Evolutionary conservation across 345 rosid genomes (phyloP).

Genomic region (Turritis glabra): DNA sequence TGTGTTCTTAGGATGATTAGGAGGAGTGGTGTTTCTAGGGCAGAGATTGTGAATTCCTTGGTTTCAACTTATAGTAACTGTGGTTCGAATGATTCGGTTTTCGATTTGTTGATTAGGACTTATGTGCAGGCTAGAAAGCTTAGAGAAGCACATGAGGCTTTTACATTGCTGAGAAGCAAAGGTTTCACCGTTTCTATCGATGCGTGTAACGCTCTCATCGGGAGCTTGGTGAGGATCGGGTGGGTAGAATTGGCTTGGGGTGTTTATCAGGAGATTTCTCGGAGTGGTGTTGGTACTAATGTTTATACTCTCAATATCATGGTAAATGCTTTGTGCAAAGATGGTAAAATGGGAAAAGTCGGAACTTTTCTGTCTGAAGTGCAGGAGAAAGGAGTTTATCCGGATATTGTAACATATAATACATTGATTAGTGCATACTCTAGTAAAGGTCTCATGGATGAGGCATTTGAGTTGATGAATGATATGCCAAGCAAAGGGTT

Average conservation of each 20-base stretch:
- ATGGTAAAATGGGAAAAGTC: constrained; percentile 49
- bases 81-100: constrained; percentile 46
- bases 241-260: constrained; percentile 74
- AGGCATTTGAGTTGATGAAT: constrained; percentile 61
- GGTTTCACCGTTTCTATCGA: constrained; percentile 53
- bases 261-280: constrained; percentile 43
- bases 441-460: constrained; percentile 58
- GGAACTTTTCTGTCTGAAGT: constrained; percentile 47
- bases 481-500: constrained; percentile 64
- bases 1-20: constrained; percentile 77
- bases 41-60: constrained; percentile 58
- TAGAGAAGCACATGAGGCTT: constrained; percentile 65
- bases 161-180: constrained; percentile 41
- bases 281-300: constrained; percentile 45
- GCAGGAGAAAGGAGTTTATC: constrained; percentile 60
- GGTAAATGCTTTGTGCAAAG: constrained; percentile 91
- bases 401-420: constrained; percentile 71
- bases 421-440: constrained; percentile 68
- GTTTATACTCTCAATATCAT: constrained; percentile 65
- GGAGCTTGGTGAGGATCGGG: constrained; percentile 64
- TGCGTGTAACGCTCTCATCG: constrained; percentile 70
- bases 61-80: constrained; percentile 39
- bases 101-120: constrained; percentile 72
- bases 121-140: constrained; percentile 77
- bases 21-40: constrained; percentile 68